Base-by-base conservation (phyloP, 148 eudicot genomes). In the Pharnaceum exiguum region DNA sequence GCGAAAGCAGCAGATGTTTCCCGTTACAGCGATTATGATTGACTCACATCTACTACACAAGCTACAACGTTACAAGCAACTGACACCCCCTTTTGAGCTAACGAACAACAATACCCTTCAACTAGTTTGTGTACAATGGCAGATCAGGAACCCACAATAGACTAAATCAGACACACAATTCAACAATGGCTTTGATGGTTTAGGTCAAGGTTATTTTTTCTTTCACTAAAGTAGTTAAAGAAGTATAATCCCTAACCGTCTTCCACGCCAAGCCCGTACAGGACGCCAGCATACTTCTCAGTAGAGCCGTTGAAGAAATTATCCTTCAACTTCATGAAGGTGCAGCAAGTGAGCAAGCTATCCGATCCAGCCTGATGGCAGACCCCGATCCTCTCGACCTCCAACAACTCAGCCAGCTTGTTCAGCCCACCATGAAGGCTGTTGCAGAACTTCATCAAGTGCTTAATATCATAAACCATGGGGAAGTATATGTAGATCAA, bases 221-320 rank as follows among this genome's bases (percentile, higher is more conserved):
- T 46, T n/a, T n/a, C n/a, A n/a, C n/a, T 51, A 32, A 45, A 56
- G 35, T 44, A 51, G 55, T 37, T 59, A 30, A 61, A 37, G 31
- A n/a, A 70, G 52, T 30, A 36, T 19, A 57, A 54, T 55, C 60
- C 55, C 36, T 71, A 75, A 43, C 71, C 65, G 45, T 72, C 71
- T 62, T 72, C 77, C 26, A 68, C 77, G 11, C 79, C 79, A 1
- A 75, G 75, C 37, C 79, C 85, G 42, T 80, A 80, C 2, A 80
- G 74, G 46, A 80, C 85, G 46, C 85, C 85, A 13, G 76, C 74
- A 73, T 80, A 80, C 69, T 80, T 80, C 74, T 76, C 85, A 1
- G 85, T 71, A 56, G 66, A 56, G 60, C 79, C 79, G 56, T 62
- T 70, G 71, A 75, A 75, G 75, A 75, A 75, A 57, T 66, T 61